phyloP scores from a whole-genome alignment of 345 rosid species.

The Raphanus sativus region DNA sequence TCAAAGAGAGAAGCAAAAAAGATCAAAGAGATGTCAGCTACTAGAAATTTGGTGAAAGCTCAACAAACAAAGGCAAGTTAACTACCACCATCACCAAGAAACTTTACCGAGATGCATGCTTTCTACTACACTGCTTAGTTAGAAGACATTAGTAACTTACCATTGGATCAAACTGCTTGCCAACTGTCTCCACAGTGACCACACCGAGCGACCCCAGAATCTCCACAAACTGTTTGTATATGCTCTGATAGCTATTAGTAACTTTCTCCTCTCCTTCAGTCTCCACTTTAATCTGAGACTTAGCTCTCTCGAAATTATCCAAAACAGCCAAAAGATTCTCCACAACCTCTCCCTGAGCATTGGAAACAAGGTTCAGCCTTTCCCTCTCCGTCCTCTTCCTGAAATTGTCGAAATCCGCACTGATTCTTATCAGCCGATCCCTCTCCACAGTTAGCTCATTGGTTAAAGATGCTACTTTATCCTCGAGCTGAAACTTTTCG shows the following conservation, averaged over 20 bases:
- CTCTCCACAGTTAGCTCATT: constrained; percentile 62
- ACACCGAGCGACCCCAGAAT: constrained; percentile 76
- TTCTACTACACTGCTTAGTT: too few relatives aligned
- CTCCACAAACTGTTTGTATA: constrained; percentile 83
- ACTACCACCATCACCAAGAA: not conserved
- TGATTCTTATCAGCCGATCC: constrained; percentile 76
- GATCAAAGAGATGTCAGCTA: not conserved
- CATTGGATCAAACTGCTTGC: constrained; percentile 89
- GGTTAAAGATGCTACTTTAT: constrained; percentile 55
- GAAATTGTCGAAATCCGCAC: constrained; percentile 95
- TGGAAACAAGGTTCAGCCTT: constrained; percentile 70
- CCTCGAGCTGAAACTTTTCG: constrained; percentile 58
- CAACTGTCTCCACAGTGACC: constrained; percentile 73
- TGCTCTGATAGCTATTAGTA: constrained; percentile 85
- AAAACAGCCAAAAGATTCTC: constrained; percentile 74
- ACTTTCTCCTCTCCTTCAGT: constrained; percentile 91
- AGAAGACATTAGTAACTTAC: constrained; percentile 50
- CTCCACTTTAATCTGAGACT: constrained; percentile 73
- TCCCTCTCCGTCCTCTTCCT: constrained; percentile 91
- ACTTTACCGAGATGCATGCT: not conserved
- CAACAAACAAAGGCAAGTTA: not conserved
- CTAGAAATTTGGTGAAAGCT: not conserved
- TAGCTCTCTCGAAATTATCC: constrained; percentile 97
- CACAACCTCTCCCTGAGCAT: constrained; percentile 91
- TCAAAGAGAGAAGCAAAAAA: not conserved